Conservation (phyloP, 306 rosid genomes). For the Trifolium repens region DNA sequence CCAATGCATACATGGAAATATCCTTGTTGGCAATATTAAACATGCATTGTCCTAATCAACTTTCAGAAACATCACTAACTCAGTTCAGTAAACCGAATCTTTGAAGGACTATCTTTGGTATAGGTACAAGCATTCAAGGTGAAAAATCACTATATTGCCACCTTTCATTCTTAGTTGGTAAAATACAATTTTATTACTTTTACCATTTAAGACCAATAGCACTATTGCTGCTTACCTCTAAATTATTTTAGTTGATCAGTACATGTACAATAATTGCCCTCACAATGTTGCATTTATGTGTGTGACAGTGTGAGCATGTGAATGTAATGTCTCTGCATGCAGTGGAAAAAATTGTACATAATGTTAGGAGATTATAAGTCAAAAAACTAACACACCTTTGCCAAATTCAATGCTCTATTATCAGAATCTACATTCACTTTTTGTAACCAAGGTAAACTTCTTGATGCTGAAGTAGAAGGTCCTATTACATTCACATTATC, state of each 20-base stretch:
- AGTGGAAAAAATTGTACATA: slow-evolving; percentile 42
- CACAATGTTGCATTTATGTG: slow-evolving; percentile 41
- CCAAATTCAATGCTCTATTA: slow-evolving; percentile 58
- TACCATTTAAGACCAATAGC: slow-evolving; percentile 29
- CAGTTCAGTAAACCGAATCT: slow-evolving; percentile 31
- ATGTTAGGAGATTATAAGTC: slow-evolving; percentile 43
- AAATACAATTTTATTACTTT: not conserved
- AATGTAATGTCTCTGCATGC: slow-evolving; percentile 40
- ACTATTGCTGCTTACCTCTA: slow-evolving; percentile 35
- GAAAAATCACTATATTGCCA: slow-evolving; percentile 26
- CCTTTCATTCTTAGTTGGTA: slow-evolving; percentile 7
- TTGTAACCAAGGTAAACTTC: slow-evolving; percentile 66
- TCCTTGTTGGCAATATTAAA: not conserved
- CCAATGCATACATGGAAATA: not conserved
- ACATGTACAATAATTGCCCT: slow-evolving; percentile 35
- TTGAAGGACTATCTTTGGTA: slow-evolving; percentile 1
- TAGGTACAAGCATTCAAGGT: slow-evolving; percentile 1
- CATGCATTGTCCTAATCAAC: slow-evolving; percentile 28
- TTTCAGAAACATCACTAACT: slow-evolving; percentile 28
- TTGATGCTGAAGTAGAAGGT: slow-evolving; percentile 45
- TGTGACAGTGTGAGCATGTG: slow-evolving; percentile 45
- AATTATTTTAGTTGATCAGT: slow-evolving; percentile 41
- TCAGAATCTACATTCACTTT: slow-evolving; percentile 54
- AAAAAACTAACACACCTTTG: slow-evolving; percentile 68
- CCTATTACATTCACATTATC: slow-evolving; percentile 65